Evolutionary conservation across 2,329 filamentous ascomycete species (phyloP).

Genomic region (Fusarium chlamydosporum): DNA sequence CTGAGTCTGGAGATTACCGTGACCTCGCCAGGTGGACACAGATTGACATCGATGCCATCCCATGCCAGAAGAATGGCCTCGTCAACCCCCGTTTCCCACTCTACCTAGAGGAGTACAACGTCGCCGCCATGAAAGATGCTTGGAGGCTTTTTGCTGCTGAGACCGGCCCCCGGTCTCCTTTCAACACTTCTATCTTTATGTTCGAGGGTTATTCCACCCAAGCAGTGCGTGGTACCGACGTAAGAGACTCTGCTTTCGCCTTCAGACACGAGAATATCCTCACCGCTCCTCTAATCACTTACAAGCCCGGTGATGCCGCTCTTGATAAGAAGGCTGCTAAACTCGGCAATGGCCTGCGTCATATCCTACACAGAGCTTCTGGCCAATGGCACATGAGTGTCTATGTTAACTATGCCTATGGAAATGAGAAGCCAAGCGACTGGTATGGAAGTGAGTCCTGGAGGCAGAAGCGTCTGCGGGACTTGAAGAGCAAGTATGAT

Average conservation of each 20-base stretch:
- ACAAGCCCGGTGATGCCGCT: conserved; percentile 24
- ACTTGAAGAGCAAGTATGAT: conserved; percentile 65
- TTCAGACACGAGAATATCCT: conserved; percentile 47
- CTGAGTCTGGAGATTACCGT: conserved; percentile 46
- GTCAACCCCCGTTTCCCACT: conserved; percentile 50
- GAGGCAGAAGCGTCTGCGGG: conserved; percentile 61
- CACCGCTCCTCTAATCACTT: conserved; percentile 44
- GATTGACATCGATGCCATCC: conserved; percentile 33
- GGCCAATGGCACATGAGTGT: conserved; percentile 32
- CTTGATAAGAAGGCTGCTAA: conserved; percentile 41
- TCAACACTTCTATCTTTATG: conserved; percentile 61
- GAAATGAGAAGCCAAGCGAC: conserved; percentile 58
- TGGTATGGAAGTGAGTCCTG: conserved; percentile 66
- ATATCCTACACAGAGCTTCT: conserved; percentile 35
- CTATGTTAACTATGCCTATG: conserved; percentile 67
- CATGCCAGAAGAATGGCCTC: conserved; percentile 46
- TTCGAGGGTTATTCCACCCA: conserved; percentile 68
- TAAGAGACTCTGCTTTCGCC: conserved; percentile 36
- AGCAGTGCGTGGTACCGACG: conserved; percentile 50
- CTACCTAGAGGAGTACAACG: conserved; percentile 42
- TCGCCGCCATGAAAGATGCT: conserved; percentile 35
- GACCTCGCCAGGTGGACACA: conserved; percentile 45
- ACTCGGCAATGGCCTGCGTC: conserved; percentile 36
- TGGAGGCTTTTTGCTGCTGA: conserved; percentile 41
- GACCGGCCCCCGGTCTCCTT: conserved; percentile 30